phyloP scores from a whole-genome alignment of 2,329 filamentous ascomycete species.

The Pyricularia pennisetigena region DNA sequence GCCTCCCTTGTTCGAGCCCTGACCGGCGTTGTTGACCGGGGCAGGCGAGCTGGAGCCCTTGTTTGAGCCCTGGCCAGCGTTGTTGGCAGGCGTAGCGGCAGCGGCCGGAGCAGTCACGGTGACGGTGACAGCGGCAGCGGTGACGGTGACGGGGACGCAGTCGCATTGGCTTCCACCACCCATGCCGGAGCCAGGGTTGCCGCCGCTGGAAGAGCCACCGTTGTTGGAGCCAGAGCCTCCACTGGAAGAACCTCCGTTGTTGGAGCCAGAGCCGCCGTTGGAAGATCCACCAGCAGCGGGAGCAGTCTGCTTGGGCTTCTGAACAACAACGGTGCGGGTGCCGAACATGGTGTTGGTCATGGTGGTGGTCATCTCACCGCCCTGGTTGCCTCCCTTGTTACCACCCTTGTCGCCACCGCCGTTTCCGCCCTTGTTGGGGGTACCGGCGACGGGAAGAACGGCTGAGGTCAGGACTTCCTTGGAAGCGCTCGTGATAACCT shows the following conservation, averaged over 20 bases:
- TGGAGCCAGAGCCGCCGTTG: not conserved
- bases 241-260: not conserved
- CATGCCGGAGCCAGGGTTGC: not conserved
- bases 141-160: constrained; percentile 2
- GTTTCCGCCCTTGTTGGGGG: constrained; percentile 4
- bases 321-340: constrained; percentile 10
- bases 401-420: not conserved
- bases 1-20: not conserved
- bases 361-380: constrained; percentile 12
- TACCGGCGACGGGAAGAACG: constrained; percentile 2
- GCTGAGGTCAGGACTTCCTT: constrained; percentile 12
- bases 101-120: not conserved
- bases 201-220: not conserved
- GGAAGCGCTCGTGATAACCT: constrained; percentile 16
- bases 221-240: not conserved
- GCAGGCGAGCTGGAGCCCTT: not conserved
- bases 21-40: not conserved
- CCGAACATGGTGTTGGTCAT: constrained; percentile 16
- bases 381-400: constrained; percentile 10
- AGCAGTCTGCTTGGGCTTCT: constrained; percentile 4
- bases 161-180: not conserved
- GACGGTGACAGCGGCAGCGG: constrained; percentile 4
- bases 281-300: constrained; percentile 4
- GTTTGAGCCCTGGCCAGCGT: not conserved
- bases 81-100: constrained; percentile 1